A percentile compares a stretch with the other conserved stretches of the same genome.
These are phyloP conservation scores for Puccinia polysora DNA, from an alignment of 1,284 basidiomycete species.

Conservation along the genomic window DNA sequence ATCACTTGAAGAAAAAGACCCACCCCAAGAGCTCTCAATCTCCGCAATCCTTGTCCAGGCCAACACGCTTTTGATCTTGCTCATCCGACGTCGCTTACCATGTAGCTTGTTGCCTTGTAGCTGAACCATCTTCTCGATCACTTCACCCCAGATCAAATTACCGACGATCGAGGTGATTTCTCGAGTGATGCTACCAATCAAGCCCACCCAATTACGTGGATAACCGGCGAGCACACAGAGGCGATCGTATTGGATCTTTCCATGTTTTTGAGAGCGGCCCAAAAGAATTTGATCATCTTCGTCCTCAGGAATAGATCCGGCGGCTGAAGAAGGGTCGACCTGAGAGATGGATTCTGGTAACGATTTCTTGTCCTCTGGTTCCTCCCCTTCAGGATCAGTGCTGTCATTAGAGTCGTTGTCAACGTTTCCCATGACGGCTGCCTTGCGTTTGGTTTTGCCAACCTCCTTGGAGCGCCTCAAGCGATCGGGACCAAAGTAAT, in stretches of 20 bases:
- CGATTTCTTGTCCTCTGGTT: background rate
- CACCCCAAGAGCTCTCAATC: slow-evolving; percentile 47
- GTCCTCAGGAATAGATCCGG: slow-evolving; percentile 4
- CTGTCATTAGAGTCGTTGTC: background rate
- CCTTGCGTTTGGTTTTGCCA: background rate
- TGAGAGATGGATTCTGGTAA: no score
- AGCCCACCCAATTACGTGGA: slow-evolving; percentile 1
- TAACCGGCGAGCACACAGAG: background rate
- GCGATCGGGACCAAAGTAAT: slow-evolving; percentile 1
- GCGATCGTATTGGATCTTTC: slow-evolving; percentile 17
- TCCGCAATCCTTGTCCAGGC: slow-evolving; percentile 48
- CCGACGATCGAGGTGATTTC: background rate
- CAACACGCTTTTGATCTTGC: slow-evolving; percentile 43
- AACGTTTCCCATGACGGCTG: background rate
- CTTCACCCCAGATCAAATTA: slow-evolving; percentile 17
- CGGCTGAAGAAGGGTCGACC: background rate
- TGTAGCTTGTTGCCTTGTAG: slow-evolving; percentile 1
- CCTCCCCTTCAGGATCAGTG: background rate
- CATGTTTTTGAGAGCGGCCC: slow-evolving; percentile 19
- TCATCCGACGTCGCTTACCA: background rate
- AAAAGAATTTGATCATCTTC: slow-evolving; percentile 17
- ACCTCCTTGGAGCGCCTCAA: background rate
- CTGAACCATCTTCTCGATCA: slow-evolving; percentile 21
- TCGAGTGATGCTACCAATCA: background rate
- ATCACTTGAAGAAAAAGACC: slow-evolving; percentile 19